Base-by-base conservation (phyloP, 1,139 yeast species). In the Sugiyamaella paludigena region DNA sequence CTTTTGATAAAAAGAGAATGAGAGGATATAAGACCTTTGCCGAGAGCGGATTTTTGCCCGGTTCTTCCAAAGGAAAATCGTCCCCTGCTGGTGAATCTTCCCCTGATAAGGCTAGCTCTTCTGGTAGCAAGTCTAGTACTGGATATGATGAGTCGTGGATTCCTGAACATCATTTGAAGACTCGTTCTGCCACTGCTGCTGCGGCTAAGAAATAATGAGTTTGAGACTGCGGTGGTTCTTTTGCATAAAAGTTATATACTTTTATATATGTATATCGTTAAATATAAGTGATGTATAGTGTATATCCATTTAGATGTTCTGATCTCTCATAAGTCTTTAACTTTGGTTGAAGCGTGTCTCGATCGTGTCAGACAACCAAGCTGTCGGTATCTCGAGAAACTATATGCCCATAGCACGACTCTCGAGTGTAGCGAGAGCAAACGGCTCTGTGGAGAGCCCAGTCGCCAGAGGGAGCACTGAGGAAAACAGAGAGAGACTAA, bases 141-240 rank as follows among this genome's bases (percentile, higher is more conserved):
- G 60, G 60, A 28, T 71, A 72, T 58, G 80, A 77, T 59, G 77
- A 74, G 59, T 70, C 78, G 51, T 79, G 85, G 86, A 72, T 81
- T 57, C 86, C 86, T 53, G 80, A 77, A 55, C 65, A 61, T 50
- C 68, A 64, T 44, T 48, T 70, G 68, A 80, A 81, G 69, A 29
- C 46, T 6, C 42, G 51, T 15, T 30, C 33, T 19, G 24, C 24
- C 3, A 19, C 24, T 19, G 24, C 24, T 19, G 24, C 24, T n/a
- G n/a, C n/a, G 36, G 28, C 45, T 24, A 43, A 43, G 36, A 43
- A 81, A 83, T 57, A 55, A 56, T 32, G n/a, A n/a, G n/a, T n/a
- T 5, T 19, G 24, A 19, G 24, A 19, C 24, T 4, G 24, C 5
- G 5, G 24, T 19, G 5, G 5, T 19, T 19, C 4, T 5, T 31